Base-by-base conservation (phyloP, 305 asterid species). In the Salvia sclarea region DNA sequence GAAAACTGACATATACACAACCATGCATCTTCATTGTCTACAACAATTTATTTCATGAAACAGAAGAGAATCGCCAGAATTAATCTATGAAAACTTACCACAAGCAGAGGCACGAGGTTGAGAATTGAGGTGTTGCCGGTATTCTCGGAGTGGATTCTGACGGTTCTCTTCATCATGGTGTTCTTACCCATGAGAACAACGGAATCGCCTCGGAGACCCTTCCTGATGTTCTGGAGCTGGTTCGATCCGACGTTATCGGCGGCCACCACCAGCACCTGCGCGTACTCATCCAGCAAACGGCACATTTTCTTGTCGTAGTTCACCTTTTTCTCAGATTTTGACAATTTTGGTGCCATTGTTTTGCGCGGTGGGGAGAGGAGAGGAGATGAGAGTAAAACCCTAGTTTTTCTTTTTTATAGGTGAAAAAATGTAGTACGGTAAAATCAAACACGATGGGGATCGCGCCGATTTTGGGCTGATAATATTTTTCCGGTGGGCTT, bases 191-290 rank as follows among this genome's bases (percentile, higher is more conserved):
- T 92, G 0, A 92, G 87, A 25, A 92, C 91, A 0, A 84, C 68
- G 1, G 98, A 88, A 59, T 92, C 88, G 0, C 98, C 98, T 53
- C 98, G 80, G 62, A 92, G 62, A 8, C 97, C 98, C 40, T 60
- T 66, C 54, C 98, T 56, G 5, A 92, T 90, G 72, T 59, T 78
- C 90, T 92, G 98, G 6, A 92, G 76, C 84, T 92, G 97, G 5
- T 58, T 87, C 10, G 97, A 90, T 0, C 98, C 96, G 4, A 92
- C 98, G 33, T 92, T 90, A 33, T 92, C 98, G 4, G 98, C 98
- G 0, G 75, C 88, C 2, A 82, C 97, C 18, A 92, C 68, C 72
- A 92, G 64, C 9, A 92, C 73, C 80, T 92, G 97, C 0, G 91
- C 66, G 84, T 77, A 88, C 72, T 88, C 95, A 43, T 92, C 98